phyloP scores from a whole-genome alignment of 2,329 filamentous ascomycete species.

The Fusarium sp. region DNA sequence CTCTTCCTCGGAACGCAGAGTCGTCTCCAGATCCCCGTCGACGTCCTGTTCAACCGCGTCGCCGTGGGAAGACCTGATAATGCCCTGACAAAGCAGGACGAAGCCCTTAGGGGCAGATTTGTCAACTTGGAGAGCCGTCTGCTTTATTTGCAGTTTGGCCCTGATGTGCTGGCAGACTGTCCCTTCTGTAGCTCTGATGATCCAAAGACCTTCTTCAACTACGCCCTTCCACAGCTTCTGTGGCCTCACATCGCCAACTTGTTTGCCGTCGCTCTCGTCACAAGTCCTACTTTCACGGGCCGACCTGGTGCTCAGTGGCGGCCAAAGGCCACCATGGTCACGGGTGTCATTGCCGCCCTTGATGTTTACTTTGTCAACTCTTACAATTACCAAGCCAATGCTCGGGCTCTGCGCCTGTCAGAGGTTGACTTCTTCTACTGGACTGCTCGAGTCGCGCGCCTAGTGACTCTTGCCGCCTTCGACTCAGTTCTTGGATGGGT shows the following conservation, averaged over 20 bases:
- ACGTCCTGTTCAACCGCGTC: constrained; percentile 84
- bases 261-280: constrained; percentile 74
- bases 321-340: constrained; percentile 70
- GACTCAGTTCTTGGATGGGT: constrained; percentile 70
- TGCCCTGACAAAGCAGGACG: constrained; percentile 66
- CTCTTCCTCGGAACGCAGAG: constrained; percentile 81
- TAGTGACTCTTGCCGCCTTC: constrained; percentile 68
- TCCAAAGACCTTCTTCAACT: constrained; percentile 77
- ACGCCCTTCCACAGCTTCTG: constrained; percentile 77
- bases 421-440: constrained; percentile 79
- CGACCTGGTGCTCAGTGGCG: constrained; percentile 74
- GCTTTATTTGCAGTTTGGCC: constrained; percentile 85
- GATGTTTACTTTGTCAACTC: constrained; percentile 73
- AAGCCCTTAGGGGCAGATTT: constrained; percentile 72
- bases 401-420: constrained; percentile 65
- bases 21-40: constrained; percentile 83
- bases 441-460: constrained; percentile 70
- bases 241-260: constrained; percentile 85
- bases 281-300: constrained; percentile 72
- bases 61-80: constrained; percentile 59
- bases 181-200: constrained; percentile 83
- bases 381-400: constrained; percentile 73
- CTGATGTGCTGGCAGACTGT: constrained; percentile 75
- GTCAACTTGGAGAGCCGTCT: constrained; percentile 75
- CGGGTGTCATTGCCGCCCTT: constrained; percentile 63